Evolutionary conservation across 2,329 filamentous ascomycete species (phyloP).

Genomic region (Dichotomopilus funicola): DNA sequence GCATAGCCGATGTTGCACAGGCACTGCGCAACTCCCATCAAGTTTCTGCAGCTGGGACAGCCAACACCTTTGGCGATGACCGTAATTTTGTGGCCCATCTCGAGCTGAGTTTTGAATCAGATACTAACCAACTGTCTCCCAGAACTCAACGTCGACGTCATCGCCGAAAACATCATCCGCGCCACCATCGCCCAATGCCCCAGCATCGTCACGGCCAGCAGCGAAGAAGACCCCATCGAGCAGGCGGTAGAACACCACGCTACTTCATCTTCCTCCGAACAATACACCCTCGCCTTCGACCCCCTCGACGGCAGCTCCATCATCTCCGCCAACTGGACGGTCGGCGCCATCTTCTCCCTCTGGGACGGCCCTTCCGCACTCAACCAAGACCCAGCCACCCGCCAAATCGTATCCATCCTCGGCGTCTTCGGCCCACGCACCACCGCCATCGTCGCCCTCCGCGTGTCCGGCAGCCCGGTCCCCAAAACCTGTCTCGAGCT

Average conservation of each 20-base stretch:
- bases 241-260: conserved; percentile 23
- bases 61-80: conserved; percentile 53
- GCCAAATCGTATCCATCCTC: conserved; percentile 44
- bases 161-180: conserved; percentile 44
- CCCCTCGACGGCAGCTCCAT: conserved; percentile 58
- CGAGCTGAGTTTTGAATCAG: background rate
- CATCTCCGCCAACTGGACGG: conserved; percentile 51
- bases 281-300: conserved; percentile 56
- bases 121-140: background rate
- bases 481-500: conserved; percentile 45
- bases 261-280: conserved; percentile 27
- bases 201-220: conserved; percentile 45
- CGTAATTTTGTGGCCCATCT: conserved; percentile 20
- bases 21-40: conserved; percentile 39
- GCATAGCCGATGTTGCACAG: conserved; percentile 39
- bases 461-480: conserved; percentile 37
- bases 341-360: conserved; percentile 54
- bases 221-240: conserved; percentile 56
- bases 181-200: conserved; percentile 37
- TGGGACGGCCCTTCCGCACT: conserved; percentile 48
- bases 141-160: conserved; percentile 51
- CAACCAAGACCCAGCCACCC: conserved; percentile 30
- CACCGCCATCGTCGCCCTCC: conserved; percentile 36
- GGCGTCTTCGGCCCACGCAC: conserved; percentile 51
- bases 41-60: conserved; percentile 42